phyloP scores from a whole-genome alignment of 129 eudicot species.

The Centrapalus pauciflorus region DNA sequence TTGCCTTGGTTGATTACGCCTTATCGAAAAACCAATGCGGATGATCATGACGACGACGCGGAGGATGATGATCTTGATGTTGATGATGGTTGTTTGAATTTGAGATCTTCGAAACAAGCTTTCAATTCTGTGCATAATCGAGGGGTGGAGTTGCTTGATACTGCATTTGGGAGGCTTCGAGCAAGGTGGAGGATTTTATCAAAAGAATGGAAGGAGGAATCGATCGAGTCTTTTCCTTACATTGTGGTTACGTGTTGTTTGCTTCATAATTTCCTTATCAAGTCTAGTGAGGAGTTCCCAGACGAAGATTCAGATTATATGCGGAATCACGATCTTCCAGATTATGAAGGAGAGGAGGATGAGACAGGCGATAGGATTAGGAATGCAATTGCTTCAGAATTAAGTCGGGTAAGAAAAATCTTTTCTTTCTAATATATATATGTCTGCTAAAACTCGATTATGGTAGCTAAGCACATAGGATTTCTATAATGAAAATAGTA shows the following conservation, averaged over 20 bases:
- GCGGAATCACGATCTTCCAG: slow-evolving; percentile 46
- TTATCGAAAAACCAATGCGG: slow-evolving; percentile 14
- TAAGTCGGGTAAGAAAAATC: slow-evolving; percentile 54
- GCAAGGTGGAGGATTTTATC: slow-evolving; percentile 60
- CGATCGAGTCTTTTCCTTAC: slow-evolving; percentile 70
- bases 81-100: slow-evolving; percentile 25
- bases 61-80: not conserved
- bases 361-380: slow-evolving; percentile 59
- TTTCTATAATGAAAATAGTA: not conserved
- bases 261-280: slow-evolving; percentile 81
- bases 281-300: slow-evolving; percentile 62
- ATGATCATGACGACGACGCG: not conserved
- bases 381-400: slow-evolving; percentile 65
- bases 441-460: not conserved
- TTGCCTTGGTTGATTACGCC: slow-evolving; percentile 81
- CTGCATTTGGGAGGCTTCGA: slow-evolving; percentile 62
- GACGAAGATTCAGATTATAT: slow-evolving; percentile 42
- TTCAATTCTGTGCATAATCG: slow-evolving; percentile 62
- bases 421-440: not conserved
- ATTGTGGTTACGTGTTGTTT: slow-evolving; percentile 74
- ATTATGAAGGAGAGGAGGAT: slow-evolving; percentile 70
- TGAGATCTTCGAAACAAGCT: slow-evolving; percentile 39
- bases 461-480: not conserved
- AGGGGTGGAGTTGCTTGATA: slow-evolving; percentile 64
- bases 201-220: slow-evolving; percentile 70